These are phyloP conservation scores for Telfairia occidentalis DNA, from an alignment of 331 rosid species.

Conservation along the genomic window DNA sequence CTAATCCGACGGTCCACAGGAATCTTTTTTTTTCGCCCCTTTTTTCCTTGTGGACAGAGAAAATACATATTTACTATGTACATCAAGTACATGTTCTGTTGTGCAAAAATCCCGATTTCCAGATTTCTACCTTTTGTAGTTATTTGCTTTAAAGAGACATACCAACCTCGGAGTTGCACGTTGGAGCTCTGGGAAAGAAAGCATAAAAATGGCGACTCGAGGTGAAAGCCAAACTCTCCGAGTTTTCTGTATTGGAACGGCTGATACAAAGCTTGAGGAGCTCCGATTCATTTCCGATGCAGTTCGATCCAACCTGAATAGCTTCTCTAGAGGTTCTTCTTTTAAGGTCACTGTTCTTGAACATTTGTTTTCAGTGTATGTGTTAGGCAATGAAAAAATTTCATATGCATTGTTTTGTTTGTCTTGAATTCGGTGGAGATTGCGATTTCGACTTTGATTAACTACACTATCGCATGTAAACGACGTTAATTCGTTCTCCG, in stretches of 20 bases:
- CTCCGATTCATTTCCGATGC: slow-evolving; percentile 56
- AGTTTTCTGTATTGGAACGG: slow-evolving; percentile 69
- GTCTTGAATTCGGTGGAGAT: background rate
- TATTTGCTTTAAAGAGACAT: background rate
- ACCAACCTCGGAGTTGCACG: background rate
- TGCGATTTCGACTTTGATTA: background rate
- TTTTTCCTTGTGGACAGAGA: too few relatives aligned
- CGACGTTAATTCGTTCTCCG: background rate
- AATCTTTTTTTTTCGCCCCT: too few relatives aligned
- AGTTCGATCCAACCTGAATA: slow-evolving; percentile 46
- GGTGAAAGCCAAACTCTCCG: slow-evolving; percentile 15
- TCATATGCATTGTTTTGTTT: background rate
- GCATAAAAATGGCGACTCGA: slow-evolving; percentile 18
- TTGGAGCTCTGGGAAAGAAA: background rate
- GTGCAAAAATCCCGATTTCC: too few relatives aligned
- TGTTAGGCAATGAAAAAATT: background rate
- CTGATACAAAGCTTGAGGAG: slow-evolving; percentile 74
- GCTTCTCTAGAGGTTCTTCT: slow-evolving; percentile 37
- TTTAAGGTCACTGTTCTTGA: slow-evolving; percentile 22
- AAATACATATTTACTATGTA: too few relatives aligned
- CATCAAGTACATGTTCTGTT: too few relatives aligned
- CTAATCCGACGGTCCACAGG: too few relatives aligned
- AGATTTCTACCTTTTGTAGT: background rate
- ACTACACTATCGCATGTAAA: background rate
- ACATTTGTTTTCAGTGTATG: background rate